Evolutionary conservation across 148 eudicot species (phyloP).

Genomic region (Fagopyrum tataricum): DNA sequence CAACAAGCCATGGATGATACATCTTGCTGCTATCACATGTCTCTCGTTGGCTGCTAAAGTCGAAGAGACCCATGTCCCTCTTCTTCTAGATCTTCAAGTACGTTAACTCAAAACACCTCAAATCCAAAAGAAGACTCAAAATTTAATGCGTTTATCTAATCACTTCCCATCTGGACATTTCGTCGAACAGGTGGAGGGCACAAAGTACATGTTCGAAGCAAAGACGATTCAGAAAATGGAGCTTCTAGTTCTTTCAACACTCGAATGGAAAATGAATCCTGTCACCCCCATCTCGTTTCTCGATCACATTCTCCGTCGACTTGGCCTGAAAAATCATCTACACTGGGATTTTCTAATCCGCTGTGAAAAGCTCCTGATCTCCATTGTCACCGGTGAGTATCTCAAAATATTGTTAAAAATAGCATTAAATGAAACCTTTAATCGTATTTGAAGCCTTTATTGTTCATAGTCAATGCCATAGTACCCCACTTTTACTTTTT

Average conservation of each 20-base stretch:
- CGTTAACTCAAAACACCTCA: neutral
- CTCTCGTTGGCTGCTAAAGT: conserved; percentile 88
- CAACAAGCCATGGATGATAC: conserved; percentile 68
- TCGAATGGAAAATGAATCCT: conserved; percentile 40
- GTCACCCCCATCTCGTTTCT: conserved; percentile 34
- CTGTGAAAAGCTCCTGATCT: conserved; percentile 42
- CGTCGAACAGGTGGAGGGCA: conserved; percentile 21
- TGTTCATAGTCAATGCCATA: neutral
- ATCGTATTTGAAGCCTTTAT: neutral
- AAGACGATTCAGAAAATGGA: conserved; percentile 34
- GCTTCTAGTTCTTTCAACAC: conserved; percentile 32
- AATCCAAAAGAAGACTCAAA: neutral
- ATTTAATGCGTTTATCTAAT: neutral
- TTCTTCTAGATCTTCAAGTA: conserved; percentile 80
- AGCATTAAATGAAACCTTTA: neutral
- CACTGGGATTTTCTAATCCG: conserved; percentile 39
- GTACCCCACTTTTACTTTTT: neutral
- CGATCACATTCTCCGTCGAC: conserved; percentile 28
- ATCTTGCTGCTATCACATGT: conserved; percentile 74
- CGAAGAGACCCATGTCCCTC: conserved; percentile 73
- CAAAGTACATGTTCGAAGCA: conserved; percentile 26
- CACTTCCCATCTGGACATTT: neutral
- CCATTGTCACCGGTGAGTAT: conserved; percentile 40
- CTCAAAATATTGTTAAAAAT: neutral
- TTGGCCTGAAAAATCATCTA: conserved; percentile 32